Evolutionary conservation across 202 grass and related monocot species (phyloP), one percentile per base, ranked within the genome.

Genomic region (Zoysia matrella): DNA sequence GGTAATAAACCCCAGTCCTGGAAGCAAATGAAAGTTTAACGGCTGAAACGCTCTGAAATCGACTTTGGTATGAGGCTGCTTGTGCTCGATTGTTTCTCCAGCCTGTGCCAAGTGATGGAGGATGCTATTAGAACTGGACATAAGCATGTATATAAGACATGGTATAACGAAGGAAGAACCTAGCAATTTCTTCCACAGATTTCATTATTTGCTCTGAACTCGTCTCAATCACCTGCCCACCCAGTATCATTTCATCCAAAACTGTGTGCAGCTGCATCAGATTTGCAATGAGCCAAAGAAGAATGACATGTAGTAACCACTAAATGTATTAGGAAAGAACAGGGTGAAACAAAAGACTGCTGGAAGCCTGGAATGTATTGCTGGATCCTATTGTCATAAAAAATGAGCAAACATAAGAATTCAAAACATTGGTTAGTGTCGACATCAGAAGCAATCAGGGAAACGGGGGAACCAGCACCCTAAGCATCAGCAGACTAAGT

Each of bases 201-300:
- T 80, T 91, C 79, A 93, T 40, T 77, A 98, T 91, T 80, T 92
- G 77, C 74, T 90, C 96, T 39, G 85, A 95, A 80, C 88, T 95
- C 54, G 92, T 98, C 88, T 98, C 92, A 57, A 92, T 86, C 22
- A 98, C 96, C 73, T 92, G 92, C 30, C 96, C 96, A 14, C 92
- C 92, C 22, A 95, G 58, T 85, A 98, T 93, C 77, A 98, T 98
- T 87, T 98, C 96, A 85, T 98, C 96, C 78, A 98, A 86, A 87
- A 98, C 80, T 14, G 75, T 87, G 83, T 98, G 92, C 85, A 95
- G 79, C 96, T 98, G 92, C 80, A 93, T 78, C 76, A 81, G 1
- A 73, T 73, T 82, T 69, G 2, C 3, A 52, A 72, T 56, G 47
- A 80, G 66, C 65, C 22, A 63, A 68, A 46, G 51, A 86, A 80